These are phyloP conservation scores for Blastomyces silverae DNA, from an alignment of 2,329 filamentous ascomycete genomes.

Conservation along the genomic window DNA sequence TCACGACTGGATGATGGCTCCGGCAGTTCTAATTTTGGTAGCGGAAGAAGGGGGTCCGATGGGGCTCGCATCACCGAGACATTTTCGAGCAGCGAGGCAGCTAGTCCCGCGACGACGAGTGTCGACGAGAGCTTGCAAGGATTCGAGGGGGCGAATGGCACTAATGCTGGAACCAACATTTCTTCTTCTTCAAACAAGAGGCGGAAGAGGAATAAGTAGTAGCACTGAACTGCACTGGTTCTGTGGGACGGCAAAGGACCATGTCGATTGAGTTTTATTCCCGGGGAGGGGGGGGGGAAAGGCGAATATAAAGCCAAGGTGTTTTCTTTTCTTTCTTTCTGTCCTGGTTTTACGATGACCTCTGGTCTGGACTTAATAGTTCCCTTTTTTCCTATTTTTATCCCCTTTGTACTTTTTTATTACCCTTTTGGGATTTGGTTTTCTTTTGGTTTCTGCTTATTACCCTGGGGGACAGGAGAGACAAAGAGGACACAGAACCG, in stretches of 20 bases:
- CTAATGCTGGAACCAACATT: background rate
- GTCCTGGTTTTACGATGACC: too few species aligned
- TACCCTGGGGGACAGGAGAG: background rate
- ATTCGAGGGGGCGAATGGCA: background rate
- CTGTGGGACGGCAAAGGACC: background rate
- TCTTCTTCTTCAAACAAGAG: slow-evolving; percentile 7
- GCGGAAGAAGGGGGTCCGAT: slow-evolving; percentile 11
- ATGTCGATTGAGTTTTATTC: background rate
- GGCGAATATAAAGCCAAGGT: background rate
- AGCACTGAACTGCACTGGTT: background rate
- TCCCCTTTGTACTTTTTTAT: too few species aligned
- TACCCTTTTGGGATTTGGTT: too few species aligned
- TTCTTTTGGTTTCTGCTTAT: too few species aligned
- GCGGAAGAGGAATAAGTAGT: slow-evolving; percentile 11
- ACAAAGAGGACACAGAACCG: background rate
- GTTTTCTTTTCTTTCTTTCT: background rate
- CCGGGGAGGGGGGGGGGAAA: background rate
- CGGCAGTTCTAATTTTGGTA: slow-evolving; percentile 13
- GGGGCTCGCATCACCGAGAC: slow-evolving; percentile 34
- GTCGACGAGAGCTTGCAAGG: slow-evolving; percentile 28
- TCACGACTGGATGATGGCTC: slow-evolving; percentile 14
- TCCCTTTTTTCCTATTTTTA: too few species aligned
- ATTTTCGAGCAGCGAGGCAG: slow-evolving; percentile 41
- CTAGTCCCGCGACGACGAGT: slow-evolving; percentile 35
- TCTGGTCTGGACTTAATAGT: background rate